A percentile compares a stretch with the other conserved stretches of the same genome.
phyloP scores from a whole-genome alignment of 768 basidiomycete genomes.

The Lactarius evosmus region DNA sequence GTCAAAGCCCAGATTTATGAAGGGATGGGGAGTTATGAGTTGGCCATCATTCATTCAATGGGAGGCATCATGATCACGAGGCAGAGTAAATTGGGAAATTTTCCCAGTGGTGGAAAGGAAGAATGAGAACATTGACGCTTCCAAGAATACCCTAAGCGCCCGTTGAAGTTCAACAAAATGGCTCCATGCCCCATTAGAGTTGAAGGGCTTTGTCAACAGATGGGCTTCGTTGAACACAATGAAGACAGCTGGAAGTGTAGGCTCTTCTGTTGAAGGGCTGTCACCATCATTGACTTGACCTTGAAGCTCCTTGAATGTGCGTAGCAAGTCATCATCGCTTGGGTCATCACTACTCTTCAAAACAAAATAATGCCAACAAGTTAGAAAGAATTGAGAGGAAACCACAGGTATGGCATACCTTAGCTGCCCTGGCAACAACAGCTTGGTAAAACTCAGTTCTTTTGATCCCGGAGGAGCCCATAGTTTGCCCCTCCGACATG shows the following conservation, averaged over 20 bases:
- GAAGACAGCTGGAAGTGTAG: neutral
- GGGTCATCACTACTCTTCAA: no score
- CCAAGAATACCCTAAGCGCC: neutral
- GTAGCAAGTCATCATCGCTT: no score
- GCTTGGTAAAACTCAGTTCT: no score
- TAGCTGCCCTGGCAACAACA: no score
- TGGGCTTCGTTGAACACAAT: conserved; percentile 2
- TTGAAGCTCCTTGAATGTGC: no score
- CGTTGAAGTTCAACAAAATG: neutral
- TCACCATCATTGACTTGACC: no score
- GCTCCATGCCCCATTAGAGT: neutral
- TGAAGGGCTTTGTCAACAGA: neutral
- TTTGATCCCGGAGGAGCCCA: no score
- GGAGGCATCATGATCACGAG: neutral
- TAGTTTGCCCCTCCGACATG: no score
- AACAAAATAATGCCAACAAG: no score
- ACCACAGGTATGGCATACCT: no score
- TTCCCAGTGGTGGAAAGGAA: neutral
- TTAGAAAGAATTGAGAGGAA: no score
- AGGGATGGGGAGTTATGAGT: neutral
- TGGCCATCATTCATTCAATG: neutral
- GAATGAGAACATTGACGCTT: neutral
- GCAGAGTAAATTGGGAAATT: neutral
- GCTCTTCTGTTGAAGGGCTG: no score
- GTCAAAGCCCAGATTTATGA: conserved; percentile 4